phyloP scores from a whole-genome alignment of 257 asterid species.

The Ilex aquifolium region DNA sequence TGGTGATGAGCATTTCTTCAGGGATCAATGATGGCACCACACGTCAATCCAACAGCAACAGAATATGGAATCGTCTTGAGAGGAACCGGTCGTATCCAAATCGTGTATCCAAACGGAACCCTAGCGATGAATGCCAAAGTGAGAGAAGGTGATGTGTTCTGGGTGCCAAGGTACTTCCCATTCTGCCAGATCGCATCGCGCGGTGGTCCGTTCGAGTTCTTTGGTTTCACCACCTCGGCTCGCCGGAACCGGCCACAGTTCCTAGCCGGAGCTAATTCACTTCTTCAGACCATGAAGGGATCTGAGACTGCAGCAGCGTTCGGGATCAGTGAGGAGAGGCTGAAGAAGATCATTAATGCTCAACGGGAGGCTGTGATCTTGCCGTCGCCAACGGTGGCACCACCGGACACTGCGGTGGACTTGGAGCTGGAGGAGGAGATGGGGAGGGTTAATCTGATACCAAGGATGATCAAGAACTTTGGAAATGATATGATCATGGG shows the following conservation, averaged over 20 bases:
- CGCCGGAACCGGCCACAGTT: slow-evolving; percentile 71
- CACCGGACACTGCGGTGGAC: slow-evolving; percentile 13
- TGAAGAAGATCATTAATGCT: slow-evolving; percentile 29
- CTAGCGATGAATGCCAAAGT: slow-evolving; percentile 79
- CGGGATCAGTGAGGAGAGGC: slow-evolving; percentile 52
- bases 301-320: slow-evolving; percentile 70
- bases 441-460: slow-evolving; percentile 3
- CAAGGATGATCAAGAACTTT: slow-evolving; percentile 23
- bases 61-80: slow-evolving; percentile 65
- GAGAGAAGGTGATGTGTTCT: slow-evolving; percentile 64
- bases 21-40: slow-evolving; percentile 99
- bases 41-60: slow-evolving; percentile 67
- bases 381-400: slow-evolving; percentile 45
- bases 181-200: slow-evolving; percentile 91
- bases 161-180: slow-evolving; percentile 76
- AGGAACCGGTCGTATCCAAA: slow-evolving; percentile 58
- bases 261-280: slow-evolving; percentile 56
- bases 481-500: slow-evolving; percentile 35
- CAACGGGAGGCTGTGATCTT: slow-evolving; percentile 49
- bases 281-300: slow-evolving; percentile 48
- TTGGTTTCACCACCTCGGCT: slow-evolving; percentile 78
- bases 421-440: neutral
- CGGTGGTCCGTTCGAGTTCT: slow-evolving; percentile 73
- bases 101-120: slow-evolving; percentile 72
- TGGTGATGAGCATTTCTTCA: neutral